phyloP scores from a whole-genome alignment of 495 filamentous ascomycete genomes.

The Annulohypoxylon maeteangense region DNA sequence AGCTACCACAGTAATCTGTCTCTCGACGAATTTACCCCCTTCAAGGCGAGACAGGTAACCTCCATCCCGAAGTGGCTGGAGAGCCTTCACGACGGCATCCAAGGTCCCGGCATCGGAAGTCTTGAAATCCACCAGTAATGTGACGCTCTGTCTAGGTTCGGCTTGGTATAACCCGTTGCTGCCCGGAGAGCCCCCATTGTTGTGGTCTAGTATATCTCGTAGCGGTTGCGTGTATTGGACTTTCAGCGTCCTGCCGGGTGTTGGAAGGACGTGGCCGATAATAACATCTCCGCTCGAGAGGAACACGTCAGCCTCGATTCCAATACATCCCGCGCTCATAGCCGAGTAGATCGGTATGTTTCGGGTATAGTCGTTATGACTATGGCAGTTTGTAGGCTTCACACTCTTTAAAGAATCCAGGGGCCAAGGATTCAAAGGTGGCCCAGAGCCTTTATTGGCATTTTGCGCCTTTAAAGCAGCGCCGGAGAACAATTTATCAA shows the following conservation, averaged over 20 bases:
- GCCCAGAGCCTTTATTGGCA: constrained; percentile 41
- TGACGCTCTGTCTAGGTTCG: constrained; percentile 64
- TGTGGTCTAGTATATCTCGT: constrained; percentile 46
- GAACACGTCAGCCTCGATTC: constrained; percentile 52
- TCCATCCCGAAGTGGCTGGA: constrained; percentile 68
- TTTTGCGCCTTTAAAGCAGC: constrained; percentile 37
- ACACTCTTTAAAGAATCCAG: constrained; percentile 46
- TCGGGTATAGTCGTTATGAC: constrained; percentile 49
- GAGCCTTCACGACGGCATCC: constrained; percentile 63
- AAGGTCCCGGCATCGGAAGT: constrained; percentile 55
- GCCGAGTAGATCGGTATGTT: constrained; percentile 45
- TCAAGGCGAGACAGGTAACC: constrained; percentile 67
- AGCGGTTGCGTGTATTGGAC: constrained; percentile 47
- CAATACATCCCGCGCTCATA: constrained; percentile 46
- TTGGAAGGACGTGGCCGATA: constrained; percentile 45
- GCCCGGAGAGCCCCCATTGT: constrained; percentile 41
- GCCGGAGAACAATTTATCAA: constrained; percentile 44
- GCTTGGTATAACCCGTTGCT: constrained; percentile 64
- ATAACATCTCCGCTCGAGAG: constrained; percentile 37
- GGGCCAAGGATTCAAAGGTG: constrained; percentile 48
- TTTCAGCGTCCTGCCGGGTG: constrained; percentile 40
- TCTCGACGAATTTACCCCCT: constrained; percentile 57
- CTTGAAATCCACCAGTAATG: constrained; percentile 77
- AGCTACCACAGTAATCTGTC: constrained; percentile 75
- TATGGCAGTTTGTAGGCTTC: constrained; percentile 45